A percentile compares a stretch with the other conserved stretches of the same genome.
These are phyloP conservation scores for Corymbia maculata DNA, from an alignment of 345 rosid species.

Conservation along the genomic window DNA sequence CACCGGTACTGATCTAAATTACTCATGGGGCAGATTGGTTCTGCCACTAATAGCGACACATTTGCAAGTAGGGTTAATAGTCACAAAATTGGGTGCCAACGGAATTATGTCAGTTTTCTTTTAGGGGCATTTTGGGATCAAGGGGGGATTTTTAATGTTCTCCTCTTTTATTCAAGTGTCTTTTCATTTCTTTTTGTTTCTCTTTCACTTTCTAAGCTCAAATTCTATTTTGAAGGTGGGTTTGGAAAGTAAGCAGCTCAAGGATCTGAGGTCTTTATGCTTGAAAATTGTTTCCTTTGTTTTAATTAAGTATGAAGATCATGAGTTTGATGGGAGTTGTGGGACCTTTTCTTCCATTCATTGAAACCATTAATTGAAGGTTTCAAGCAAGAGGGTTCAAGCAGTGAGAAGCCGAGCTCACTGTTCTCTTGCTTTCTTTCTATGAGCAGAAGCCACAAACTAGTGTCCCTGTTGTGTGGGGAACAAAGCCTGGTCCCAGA, in stretches of 20 bases:
- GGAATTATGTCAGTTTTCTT: neutral
- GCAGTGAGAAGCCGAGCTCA: conserved; percentile 91
- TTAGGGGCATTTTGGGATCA: neutral
- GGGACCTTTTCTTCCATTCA: conserved; percentile 80
- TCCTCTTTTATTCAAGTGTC: neutral
- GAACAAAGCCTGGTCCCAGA: conserved; percentile 66
- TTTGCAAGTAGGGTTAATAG: neutral
- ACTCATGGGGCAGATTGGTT: neutral
- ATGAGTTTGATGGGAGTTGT: conserved; percentile 67
- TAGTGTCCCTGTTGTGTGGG: conserved; percentile 48
- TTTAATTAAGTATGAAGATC: conserved; percentile 72
- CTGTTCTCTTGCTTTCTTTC: conserved; percentile 83
- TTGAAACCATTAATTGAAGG: conserved; percentile 57
- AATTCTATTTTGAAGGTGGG: conserved; percentile 32
- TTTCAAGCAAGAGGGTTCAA: conserved; percentile 88
- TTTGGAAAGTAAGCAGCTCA: conserved; percentile 40
- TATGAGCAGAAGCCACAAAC: conserved; percentile 74
- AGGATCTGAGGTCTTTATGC: conserved; percentile 77
- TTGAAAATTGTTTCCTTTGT: conserved; percentile 60
- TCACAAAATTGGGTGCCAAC: neutral
- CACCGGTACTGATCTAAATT: neutral
- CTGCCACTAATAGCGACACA: neutral
- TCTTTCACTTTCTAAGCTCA: neutral
- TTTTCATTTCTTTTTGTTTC: neutral
- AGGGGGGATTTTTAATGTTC: neutral